Evolutionary conservation across 805 yeast genomes (phyloP), one percentile per base, ranked within the genome.

Genomic region (Suhomyces emberorum): DNA sequence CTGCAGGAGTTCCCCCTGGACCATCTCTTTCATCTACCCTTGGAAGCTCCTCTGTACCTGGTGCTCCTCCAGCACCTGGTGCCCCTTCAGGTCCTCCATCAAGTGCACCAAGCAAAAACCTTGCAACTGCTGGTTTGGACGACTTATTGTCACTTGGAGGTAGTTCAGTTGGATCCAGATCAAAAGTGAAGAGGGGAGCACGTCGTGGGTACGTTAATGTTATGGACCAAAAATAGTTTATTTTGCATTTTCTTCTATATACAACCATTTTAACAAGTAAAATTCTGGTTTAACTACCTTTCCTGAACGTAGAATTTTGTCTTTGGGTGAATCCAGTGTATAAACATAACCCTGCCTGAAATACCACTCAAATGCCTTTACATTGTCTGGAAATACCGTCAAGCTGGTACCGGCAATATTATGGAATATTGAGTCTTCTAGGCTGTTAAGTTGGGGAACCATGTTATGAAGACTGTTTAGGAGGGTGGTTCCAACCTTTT

Each of bases 141-240:
- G 70, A 64, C 46, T 54, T 67, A 25, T 48, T 67, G 15, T 55
- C 65, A 10, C 32, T 66, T 39, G 58, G 64, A 9, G 55, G 57
- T 3, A 36, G 52, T 15, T 34, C 54, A n/a, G 42, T 40, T 10
- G 47, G 48, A 4, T 34, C 46, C 10, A 22, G 47, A 4, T 42
- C 63, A 12, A 55, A 52, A 37, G 46, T 51, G 15, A 61, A 60
- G 46, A 55, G 58, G 38, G 58, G 53, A 11, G 53, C 55, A 4
- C 59, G 65, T 33, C 59, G 69, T 48, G 64, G 77, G 4, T 82
- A 82, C 50, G 86, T 82, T 30, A 83, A 82, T 55, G 82, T 81
- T 6, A 76, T 81, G 82, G 41, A 42, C 22, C 37, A 39, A 33
- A 33, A 37, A 32, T 31, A 27, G 18, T 15, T 14, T 26, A 16